Percentiles rank a stretch among this genome's conserved stretches.
Conservation (phyloP, 2,329 filamentous ascomycete genomes). For the Dactylellina cionopaga region DNA sequence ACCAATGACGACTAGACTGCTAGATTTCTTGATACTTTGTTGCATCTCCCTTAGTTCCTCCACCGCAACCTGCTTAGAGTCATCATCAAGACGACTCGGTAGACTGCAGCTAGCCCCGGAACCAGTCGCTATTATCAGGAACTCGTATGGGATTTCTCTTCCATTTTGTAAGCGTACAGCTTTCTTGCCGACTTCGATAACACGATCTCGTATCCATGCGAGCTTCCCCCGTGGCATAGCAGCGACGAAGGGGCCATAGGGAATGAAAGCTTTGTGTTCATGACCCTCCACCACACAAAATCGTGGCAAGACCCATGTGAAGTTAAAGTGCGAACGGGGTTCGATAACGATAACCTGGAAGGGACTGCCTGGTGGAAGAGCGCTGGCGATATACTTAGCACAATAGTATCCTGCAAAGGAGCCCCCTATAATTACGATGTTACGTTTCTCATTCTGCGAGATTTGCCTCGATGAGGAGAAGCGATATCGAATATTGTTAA, state of each 20-base stretch:
- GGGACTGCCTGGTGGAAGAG: conserved; percentile 63
- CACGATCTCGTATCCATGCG: conserved; percentile 63
- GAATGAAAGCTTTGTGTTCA: conserved; percentile 71
- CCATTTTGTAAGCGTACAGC: conserved; percentile 63
- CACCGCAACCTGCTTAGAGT: conserved; percentile 63
- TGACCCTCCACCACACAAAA: conserved; percentile 69
- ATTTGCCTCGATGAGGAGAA: background rate
- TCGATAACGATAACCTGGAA: conserved; percentile 69
- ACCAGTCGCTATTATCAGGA: conserved; percentile 70
- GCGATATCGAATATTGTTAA: background rate
- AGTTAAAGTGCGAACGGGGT: conserved; percentile 71
- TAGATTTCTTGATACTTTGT: conserved; percentile 62
- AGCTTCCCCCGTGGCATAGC: conserved; percentile 59
- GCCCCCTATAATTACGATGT: conserved; percentile 69
- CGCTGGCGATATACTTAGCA: conserved; percentile 64
- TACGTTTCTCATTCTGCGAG: conserved; percentile 58
- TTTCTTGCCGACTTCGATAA: conserved; percentile 60
- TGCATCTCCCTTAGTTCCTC: conserved; percentile 64
- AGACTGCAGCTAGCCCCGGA: conserved; percentile 63
- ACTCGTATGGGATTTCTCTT: conserved; percentile 66
- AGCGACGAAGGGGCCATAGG: conserved; percentile 65
- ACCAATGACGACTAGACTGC: conserved; percentile 66
- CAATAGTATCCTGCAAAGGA: conserved; percentile 69
- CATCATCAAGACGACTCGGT: conserved; percentile 65
- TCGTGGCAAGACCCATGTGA: conserved; percentile 70